Percentiles rank a stretch among this genome's conserved stretches.
These are phyloP conservation scores for Terfezia boudieri DNA, from an alignment of 495 filamentous ascomycete species.

Conservation along the genomic window DNA sequence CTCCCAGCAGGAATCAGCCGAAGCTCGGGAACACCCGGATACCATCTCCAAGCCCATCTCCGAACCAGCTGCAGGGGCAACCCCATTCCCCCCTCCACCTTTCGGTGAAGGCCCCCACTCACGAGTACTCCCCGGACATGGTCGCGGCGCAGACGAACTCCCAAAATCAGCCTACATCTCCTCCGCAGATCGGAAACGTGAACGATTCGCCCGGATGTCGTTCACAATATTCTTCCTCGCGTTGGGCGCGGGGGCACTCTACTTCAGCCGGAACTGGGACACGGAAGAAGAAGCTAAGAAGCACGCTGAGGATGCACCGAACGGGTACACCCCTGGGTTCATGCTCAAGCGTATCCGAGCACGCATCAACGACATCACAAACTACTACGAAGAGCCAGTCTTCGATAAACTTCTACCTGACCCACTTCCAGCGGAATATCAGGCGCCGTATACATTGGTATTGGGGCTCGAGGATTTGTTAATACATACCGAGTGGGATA, in stretches of 20 bases:
- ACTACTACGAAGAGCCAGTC: conserved; percentile 88
- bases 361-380: conserved; percentile 45
- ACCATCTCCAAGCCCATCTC: no score
- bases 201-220: conserved; percentile 42
- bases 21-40: no score
- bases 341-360: conserved; percentile 49
- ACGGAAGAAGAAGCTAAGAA: conserved; percentile 45
- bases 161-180: conserved; percentile 65
- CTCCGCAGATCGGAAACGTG: conserved; percentile 60
- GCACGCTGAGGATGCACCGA: conserved; percentile 45
- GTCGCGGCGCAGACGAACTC: neutral
- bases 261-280: conserved; percentile 67
- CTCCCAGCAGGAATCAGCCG: no score
- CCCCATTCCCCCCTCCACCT: no score
- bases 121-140: neutral
- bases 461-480: conserved; percentile 83
- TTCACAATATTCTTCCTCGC: conserved; percentile 32
- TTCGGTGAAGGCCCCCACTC: no score
- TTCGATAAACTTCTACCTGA: conserved; percentile 89
- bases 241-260: conserved; percentile 28
- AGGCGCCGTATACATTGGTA: conserved; percentile 78
- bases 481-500: conserved; percentile 78
- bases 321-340: conserved; percentile 41
- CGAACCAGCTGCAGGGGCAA: no score
- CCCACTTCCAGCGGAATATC: conserved; percentile 39